A percentile compares a stretch with the other conserved stretches of the same genome.
Conservation (phyloP, 176 grass and related monocot species). For the Triticum dicoccoides region DNA sequence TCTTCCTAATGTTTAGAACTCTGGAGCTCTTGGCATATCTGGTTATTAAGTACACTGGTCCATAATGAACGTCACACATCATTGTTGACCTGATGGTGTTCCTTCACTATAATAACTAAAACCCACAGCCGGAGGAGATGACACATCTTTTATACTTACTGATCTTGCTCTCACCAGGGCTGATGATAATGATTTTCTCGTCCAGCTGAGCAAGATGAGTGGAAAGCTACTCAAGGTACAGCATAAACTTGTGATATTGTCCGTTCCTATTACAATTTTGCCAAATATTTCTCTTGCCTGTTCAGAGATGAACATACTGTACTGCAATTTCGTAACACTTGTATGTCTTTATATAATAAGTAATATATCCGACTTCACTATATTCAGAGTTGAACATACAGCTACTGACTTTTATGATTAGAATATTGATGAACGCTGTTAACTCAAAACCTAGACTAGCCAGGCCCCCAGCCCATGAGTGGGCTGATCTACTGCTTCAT, state of each 20-base stretch:
- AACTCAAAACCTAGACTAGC: background rate
- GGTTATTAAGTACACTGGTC: background rate
- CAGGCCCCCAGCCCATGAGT: background rate
- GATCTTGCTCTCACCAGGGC: constrained; percentile 48
- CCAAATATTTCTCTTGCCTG: background rate
- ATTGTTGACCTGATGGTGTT: background rate
- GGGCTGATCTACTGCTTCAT: background rate
- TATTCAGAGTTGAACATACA: background rate
- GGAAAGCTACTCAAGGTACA: constrained; percentile 94
- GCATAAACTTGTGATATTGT: background rate
- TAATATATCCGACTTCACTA: background rate
- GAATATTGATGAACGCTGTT: background rate
- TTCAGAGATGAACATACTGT: no score
- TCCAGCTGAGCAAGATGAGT: constrained; percentile 67
- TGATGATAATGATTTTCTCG: constrained; percentile 86
- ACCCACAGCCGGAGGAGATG: background rate
- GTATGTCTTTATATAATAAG: background rate
- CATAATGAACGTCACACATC: background rate
- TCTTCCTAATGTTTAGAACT: background rate
- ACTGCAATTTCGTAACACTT: background rate
- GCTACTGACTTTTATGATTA: background rate
- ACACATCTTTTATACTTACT: constrained; percentile 3
- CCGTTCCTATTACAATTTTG: background rate
- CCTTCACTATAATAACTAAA: background rate
- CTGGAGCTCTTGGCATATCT: background rate